A percentile compares a stretch with the other conserved stretches of the same genome.
phyloP scores from a whole-genome alignment of 1,284 basidiomycete genomes.

The Microbotryum silenes-acaulis region DNA sequence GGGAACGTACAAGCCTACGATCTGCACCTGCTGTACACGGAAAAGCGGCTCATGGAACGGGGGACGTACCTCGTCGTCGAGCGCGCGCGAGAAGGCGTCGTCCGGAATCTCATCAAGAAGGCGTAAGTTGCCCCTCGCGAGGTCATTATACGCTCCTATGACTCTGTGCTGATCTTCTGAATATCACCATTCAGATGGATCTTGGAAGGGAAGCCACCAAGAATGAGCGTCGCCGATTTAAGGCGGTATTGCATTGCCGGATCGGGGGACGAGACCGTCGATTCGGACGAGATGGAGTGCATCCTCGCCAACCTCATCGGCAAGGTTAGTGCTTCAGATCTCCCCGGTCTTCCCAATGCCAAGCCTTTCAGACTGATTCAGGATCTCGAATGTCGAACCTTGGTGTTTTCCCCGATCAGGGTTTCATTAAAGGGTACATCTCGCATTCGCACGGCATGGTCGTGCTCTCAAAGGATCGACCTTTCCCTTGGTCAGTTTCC shows the following conservation, averaged over 20 bases:
- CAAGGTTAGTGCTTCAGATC: slow-evolving; percentile 46
- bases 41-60: slow-evolving; percentile 67
- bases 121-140: slow-evolving; percentile 53
- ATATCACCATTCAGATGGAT: slow-evolving; percentile 57
- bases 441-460: slow-evolving; percentile 90
- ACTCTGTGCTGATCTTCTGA: not conserved
- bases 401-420: slow-evolving; percentile 40
- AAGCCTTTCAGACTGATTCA: too few relatives aligned
- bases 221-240: slow-evolving; percentile 71
- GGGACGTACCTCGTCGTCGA: slow-evolving; percentile 82
- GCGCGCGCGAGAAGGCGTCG: slow-evolving; percentile 73
- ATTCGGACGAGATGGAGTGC: slow-evolving; percentile 80
- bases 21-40: slow-evolving; percentile 55
- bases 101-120: slow-evolving; percentile 74
- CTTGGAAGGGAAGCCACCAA: slow-evolving; percentile 57
- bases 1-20: slow-evolving; percentile 81
- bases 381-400: not conserved
- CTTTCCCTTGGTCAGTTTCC: slow-evolving; percentile 57
- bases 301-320: slow-evolving; percentile 88
- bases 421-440: slow-evolving; percentile 88
- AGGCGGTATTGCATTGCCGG: slow-evolving; percentile 41
- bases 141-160: not conserved
- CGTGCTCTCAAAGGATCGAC: slow-evolving; percentile 69
- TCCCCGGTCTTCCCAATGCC: not conserved
- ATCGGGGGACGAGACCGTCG: slow-evolving; percentile 39